Evolutionary conservation across 345 rosid genomes (phyloP).

Genomic region (Carallia brachiata): DNA sequence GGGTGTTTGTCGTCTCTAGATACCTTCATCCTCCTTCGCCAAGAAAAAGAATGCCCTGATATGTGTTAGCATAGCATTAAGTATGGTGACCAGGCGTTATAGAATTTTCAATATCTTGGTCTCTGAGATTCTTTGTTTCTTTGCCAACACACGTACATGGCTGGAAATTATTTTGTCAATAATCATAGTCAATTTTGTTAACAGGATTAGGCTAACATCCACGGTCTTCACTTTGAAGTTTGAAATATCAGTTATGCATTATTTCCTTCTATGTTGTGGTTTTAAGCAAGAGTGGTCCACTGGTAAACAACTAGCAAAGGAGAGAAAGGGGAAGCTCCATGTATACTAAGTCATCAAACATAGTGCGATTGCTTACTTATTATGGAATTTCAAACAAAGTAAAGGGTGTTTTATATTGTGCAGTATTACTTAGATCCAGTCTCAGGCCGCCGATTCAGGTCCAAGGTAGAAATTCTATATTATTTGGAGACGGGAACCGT

Average conservation of each 20-base stretch:
- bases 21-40: background rate
- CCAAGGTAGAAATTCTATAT: constrained; percentile 45
- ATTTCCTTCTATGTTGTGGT: no score
- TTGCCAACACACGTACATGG: no score
- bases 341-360: background rate
- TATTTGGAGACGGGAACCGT: constrained; percentile 43
- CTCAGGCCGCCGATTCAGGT: constrained; percentile 37
- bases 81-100: background rate
- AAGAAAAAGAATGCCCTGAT: background rate
- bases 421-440: constrained; percentile 45
- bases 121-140: background rate
- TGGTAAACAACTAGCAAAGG: no score
- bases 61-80: background rate
- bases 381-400: background rate
- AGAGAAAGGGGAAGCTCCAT: background rate
- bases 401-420: constrained; percentile 4
- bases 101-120: background rate
- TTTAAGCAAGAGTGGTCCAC: no score
- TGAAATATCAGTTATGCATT: no score
- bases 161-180: no score
- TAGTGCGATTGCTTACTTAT: background rate
- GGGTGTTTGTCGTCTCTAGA: background rate
- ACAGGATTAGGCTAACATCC: no score
- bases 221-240: no score
- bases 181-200: no score